Base-by-base conservation (phyloP, 345 rosid genomes). In the Pseudoturritis turrita region DNA sequence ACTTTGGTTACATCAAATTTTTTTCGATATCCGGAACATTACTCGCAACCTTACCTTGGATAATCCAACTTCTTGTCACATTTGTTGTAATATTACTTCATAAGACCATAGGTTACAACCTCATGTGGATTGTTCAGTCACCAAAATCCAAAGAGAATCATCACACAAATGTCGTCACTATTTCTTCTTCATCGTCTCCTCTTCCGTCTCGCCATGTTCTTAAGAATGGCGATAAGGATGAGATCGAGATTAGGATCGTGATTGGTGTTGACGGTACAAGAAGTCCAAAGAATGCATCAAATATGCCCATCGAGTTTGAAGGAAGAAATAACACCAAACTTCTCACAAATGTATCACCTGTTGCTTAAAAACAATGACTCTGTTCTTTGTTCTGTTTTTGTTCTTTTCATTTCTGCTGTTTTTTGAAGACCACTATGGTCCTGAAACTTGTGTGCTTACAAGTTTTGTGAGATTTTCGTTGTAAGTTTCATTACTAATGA, bases 1-100 rank as follows among this genome's bases (percentile, higher is more conserved):
- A 49, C 41, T 61, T 70, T 25, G 61, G 65, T 55, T 76, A 63
- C 60, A 45, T 64, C 71, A 70, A 56, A 7, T 70, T 76, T 56
- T 70, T 76, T 56, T 63, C 72, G 1, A 3, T 70, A 22, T 33
- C 39, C 3, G 76, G 79, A 63, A 70, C 72, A 22, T 28, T 76
- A 7, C 76, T 70, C 22, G 65, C 57, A 3, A 70, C 76, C 4
- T 76, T 63, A 29, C 79, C 79, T 29, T 76, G 79, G 79, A 22
- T 63, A 15, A 55, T 76, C 41, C 79, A 76, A 40, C 76, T 76
- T 29, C 8, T 76, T 56, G 47, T 76, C 62, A 36, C 72, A 31
- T 76, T 9, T 22, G 9, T 22, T 3, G 62, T 76, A 19, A 70
- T 76, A 5, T 17, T 70, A 22, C 33, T 76, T 13, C 49, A 63